phyloP scores from a whole-genome alignment of 805 yeast genomes.

The Myxozyma kluyveri region DNA sequence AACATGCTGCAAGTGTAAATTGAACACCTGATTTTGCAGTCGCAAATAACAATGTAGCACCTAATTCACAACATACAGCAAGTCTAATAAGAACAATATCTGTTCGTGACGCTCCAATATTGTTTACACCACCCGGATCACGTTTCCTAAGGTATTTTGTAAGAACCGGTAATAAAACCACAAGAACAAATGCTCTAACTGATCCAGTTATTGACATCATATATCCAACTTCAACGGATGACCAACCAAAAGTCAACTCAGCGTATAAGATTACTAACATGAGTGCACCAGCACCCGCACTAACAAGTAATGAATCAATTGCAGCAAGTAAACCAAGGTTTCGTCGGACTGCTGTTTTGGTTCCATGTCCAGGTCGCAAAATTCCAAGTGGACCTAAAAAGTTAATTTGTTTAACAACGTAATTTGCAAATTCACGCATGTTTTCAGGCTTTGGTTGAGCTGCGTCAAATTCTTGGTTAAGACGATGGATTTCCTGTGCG shows the following conservation, averaged over 20 bases:
- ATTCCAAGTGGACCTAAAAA: slow-evolving; percentile 32
- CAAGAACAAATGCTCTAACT: slow-evolving; percentile 33
- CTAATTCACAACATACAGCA: slow-evolving; percentile 9
- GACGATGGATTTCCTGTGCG: slow-evolving; percentile 20
- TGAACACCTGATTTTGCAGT: slow-evolving; percentile 6
- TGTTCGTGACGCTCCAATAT: slow-evolving; percentile 19
- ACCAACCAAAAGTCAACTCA: slow-evolving; percentile 36
- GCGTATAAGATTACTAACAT: slow-evolving; percentile 32
- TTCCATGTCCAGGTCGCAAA: slow-evolving; percentile 23
- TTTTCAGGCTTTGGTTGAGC: slow-evolving; percentile 5
- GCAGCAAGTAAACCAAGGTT: slow-evolving; percentile 16
- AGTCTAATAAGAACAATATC: slow-evolving; percentile 20
- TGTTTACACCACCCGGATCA: slow-evolving; percentile 6
- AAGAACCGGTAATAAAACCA: slow-evolving; percentile 31
- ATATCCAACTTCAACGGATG: slow-evolving; percentile 37
- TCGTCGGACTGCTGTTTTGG: slow-evolving; percentile 10
- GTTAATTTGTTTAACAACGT: slow-evolving; percentile 7
- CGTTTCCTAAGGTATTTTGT: slow-evolving; percentile 16
- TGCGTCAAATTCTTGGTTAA: slow-evolving; percentile 4
- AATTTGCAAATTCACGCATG: slow-evolving; percentile 1
- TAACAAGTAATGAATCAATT: slow-evolving; percentile 26
- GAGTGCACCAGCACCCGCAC: slow-evolving; percentile 26
- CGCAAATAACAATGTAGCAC: slow-evolving; percentile 4
- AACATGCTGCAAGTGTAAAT: slow-evolving; percentile 9
- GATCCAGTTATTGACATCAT: slow-evolving; percentile 34